Base-by-base conservation (phyloP, 306 rosid species). In the Ceratonia siliqua region DNA sequence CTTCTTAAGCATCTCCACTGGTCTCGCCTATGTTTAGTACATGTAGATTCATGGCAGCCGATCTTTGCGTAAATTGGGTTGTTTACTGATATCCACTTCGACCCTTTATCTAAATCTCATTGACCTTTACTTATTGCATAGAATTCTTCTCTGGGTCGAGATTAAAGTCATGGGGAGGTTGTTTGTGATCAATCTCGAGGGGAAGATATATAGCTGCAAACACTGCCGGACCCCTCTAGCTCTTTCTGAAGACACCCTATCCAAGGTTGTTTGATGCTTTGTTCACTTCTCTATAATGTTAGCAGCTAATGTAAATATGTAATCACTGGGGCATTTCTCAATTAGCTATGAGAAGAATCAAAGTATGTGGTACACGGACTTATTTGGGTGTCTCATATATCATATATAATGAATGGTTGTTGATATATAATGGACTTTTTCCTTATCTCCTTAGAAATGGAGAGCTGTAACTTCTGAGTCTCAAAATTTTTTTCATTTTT, bases 181-280 rank as follows among this genome's bases (percentile, higher is more conserved):
- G 82, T 91, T 87, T 83, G 84, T 87, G 85, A 82, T 85, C 83
- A 85, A 78, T 76, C 82, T 89, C 28, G 97, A 91, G 46, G 97
- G 97, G 76, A 85, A 27, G 89, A 82, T 91, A 88, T 91, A 91
- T 53, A 82, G 90, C 87, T 91, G 97, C 89, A 87, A 77, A 79
- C 91, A 85, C 81, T 91, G 97, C 83, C 87, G 84, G 53, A 89
- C 94, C 79, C 94, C 89, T 81, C 89, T 91, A 54, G 97, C 92
- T 20, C 86, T 89, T 33, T 85, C 43, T 46, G 83, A 89, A 22
- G 94, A 91, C 68, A 79, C 89, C 85, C 78, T 82, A 56, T 91
- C 94, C 54, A 91, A 83, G 97, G 97, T 91, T 63, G 15, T 70
- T 72, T 81, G 25, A 56, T 71, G 68, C 11, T 18, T 75, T n/a